A percentile compares a stretch with the other conserved stretches of the same genome.
phyloP scores from a whole-genome alignment of 768 basidiomycete genomes.

The Leucocoprinus sp. region DNA sequence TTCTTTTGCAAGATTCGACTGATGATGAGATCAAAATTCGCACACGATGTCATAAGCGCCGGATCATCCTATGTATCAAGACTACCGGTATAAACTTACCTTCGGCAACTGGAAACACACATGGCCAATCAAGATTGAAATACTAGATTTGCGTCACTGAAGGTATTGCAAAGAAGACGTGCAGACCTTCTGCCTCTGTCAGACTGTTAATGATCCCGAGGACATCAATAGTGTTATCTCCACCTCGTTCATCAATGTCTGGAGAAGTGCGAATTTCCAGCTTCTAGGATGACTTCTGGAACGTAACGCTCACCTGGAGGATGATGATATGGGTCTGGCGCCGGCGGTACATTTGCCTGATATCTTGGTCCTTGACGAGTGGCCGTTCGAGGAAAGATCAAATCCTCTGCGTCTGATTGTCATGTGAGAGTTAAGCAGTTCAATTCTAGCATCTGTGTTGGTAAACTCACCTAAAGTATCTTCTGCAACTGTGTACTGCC shows the following conservation, averaged over 20 bases:
- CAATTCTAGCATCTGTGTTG: not conserved
- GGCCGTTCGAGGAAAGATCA: slow-evolving; percentile 90
- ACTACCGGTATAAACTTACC: slow-evolving; percentile 29
- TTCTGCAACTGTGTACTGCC: slow-evolving; percentile 84
- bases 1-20: slow-evolving; percentile 64
- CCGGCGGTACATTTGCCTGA: slow-evolving; percentile 55
- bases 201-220: slow-evolving; percentile 58
- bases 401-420: slow-evolving; percentile 81
- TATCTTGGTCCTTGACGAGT: slow-evolving; percentile 87
- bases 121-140: slow-evolving; percentile 12
- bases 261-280: slow-evolving; percentile 13
- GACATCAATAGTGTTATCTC: slow-evolving; percentile 67
- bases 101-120: slow-evolving; percentile 38
- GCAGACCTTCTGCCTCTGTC: slow-evolving; percentile 60
- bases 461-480: slow-evolving; percentile 70
- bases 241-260: slow-evolving; percentile 61
- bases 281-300: not conserved
- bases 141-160: slow-evolving; percentile 18
- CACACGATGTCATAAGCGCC: slow-evolving; percentile 1
- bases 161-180: slow-evolving; percentile 14
- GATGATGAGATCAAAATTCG: slow-evolving; percentile 1
- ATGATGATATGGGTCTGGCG: slow-evolving; percentile 31
- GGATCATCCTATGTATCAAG: not conserved
- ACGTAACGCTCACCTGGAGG: slow-evolving; percentile 28
- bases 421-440: slow-evolving; percentile 16